phyloP scores from a whole-genome alignment of 306 rosid species.

The Cucurbita moschata region DNA sequence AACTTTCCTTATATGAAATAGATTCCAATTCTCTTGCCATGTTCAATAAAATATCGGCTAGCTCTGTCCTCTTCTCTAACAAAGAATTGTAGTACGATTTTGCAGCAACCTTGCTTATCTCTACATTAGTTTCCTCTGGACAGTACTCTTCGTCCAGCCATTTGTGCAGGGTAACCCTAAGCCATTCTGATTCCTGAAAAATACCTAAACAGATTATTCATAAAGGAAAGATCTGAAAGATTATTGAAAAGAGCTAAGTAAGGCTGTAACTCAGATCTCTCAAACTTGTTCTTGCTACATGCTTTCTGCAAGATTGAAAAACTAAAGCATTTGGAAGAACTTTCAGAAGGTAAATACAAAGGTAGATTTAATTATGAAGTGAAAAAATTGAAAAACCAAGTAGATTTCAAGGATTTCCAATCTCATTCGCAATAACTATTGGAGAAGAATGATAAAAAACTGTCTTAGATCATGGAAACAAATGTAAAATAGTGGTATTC shows the following conservation, averaged over 20 bases:
- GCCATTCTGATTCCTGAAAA: constrained; percentile 90
- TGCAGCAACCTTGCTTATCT: constrained; percentile 86
- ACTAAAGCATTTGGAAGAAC: background rate
- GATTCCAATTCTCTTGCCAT: constrained; percentile 56
- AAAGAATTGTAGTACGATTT: constrained; percentile 49
- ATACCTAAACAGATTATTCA: background rate
- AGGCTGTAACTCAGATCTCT: background rate
- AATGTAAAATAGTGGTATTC: background rate
- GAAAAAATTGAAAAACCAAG: background rate
- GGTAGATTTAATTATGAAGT: background rate
- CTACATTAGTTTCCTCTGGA: constrained; percentile 78
- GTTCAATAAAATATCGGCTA: constrained; percentile 69
- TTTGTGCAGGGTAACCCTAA: constrained; percentile 56
- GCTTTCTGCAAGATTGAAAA: background rate
- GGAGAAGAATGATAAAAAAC: background rate
- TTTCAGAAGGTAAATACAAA: background rate
- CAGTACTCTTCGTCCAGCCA: constrained; percentile 97
- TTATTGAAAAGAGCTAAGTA: background rate
- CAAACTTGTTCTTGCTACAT: background rate
- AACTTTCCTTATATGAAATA: constrained; percentile 81
- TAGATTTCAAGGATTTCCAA: background rate
- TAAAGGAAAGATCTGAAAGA: background rate
- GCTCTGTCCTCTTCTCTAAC: constrained; percentile 45
- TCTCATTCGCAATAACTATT: background rate
- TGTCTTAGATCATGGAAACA: background rate